phyloP scores from a whole-genome alignment of 768 basidiomycete genomes.

The Lentinula sp. region DNA sequence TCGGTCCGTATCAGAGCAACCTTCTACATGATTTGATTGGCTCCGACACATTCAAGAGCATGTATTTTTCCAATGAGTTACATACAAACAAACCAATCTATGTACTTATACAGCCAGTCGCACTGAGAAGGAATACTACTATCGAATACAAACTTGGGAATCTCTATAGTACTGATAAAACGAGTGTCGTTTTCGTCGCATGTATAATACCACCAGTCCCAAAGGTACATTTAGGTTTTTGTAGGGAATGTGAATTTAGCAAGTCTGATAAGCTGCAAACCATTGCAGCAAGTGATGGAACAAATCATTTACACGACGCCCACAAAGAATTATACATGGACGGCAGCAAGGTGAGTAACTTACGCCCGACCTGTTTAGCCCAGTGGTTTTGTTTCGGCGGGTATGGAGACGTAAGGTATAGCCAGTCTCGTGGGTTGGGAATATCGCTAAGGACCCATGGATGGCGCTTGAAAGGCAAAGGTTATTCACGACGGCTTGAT shows the following conservation, averaged over 20 bases:
- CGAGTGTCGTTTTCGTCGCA: not conserved
- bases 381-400: not conserved
- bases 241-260: not conserved
- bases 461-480: not conserved
- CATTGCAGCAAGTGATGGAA: not conserved
- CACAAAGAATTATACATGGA: not conserved
- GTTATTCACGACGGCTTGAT: not conserved
- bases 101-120: too few species aligned
- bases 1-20: not conserved
- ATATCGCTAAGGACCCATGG: conserved; percentile 1
- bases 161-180: not conserved
- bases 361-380: not conserved
- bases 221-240: not conserved
- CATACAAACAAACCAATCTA: too few species aligned
- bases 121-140: too few species aligned
- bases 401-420: not conserved
- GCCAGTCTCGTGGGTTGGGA: not conserved
- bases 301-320: not conserved
- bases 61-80: too few species aligned
- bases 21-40: too few species aligned
- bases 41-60: too few species aligned
- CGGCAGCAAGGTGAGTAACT: not conserved
- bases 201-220: not conserved
- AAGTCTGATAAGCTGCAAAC: not conserved
- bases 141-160: not conserved